A percentile compares a stretch with the other conserved stretches of the same genome.
These are phyloP conservation scores for Chaetomium strumarium DNA, from an alignment of 2,329 filamentous ascomycete genomes.

Conservation along the genomic window DNA sequence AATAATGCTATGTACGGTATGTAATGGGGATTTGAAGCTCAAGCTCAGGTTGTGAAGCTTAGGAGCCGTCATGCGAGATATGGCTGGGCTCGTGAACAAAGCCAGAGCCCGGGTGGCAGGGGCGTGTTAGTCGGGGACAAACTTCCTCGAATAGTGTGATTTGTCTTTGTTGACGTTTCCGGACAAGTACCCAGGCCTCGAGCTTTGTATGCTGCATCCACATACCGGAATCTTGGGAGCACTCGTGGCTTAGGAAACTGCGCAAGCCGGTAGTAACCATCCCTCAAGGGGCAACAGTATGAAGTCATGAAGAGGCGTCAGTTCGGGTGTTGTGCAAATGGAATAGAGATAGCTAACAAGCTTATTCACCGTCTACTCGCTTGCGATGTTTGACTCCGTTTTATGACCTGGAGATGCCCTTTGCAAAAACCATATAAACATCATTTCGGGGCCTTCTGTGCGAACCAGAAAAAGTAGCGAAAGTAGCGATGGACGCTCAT, in stretches of 20 bases:
- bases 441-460: slow-evolving; percentile 10
- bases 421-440: neutral
- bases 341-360: too few relatives aligned
- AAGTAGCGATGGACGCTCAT: slow-evolving; percentile 19
- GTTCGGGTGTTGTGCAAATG: too few relatives aligned
- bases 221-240: too few relatives aligned
- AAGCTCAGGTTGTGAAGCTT: neutral
- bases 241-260: too few relatives aligned
- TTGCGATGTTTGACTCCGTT: neutral
- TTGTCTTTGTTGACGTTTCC: slow-evolving; percentile 2
- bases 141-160: neutral
- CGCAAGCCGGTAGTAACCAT: too few relatives aligned
- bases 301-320: too few relatives aligned
- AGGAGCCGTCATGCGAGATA: neutral
- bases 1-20: too few relatives aligned
- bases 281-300: too few relatives aligned
- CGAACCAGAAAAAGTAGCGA: slow-evolving; percentile 22
- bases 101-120: neutral
- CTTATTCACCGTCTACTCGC: too few relatives aligned
- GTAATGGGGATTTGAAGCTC: too few relatives aligned
- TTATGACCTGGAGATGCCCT: neutral
- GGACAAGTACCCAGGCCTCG: neutral
- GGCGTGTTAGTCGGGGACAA: neutral
- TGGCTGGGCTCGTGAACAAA: neutral
- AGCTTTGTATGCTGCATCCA: too few relatives aligned